Conservation (phyloP, 2,329 filamentous ascomycete species). For the Apiospora sp. region DNA sequence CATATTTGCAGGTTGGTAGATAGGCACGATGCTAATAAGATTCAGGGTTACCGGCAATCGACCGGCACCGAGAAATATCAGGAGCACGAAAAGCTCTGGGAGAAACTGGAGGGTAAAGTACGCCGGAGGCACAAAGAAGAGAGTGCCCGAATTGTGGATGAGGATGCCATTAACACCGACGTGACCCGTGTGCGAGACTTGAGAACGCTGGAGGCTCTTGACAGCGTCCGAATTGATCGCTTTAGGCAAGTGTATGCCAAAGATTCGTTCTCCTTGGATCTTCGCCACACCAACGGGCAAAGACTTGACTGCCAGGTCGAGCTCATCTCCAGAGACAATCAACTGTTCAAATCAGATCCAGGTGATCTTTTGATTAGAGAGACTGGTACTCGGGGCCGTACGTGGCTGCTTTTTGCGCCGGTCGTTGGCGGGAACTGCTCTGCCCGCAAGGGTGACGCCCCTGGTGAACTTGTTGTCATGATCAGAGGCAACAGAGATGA, state of each 20-base stretch:
- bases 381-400: constrained; percentile 74
- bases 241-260: constrained; percentile 85
- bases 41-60: constrained; percentile 66
- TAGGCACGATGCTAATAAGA: constrained; percentile 40
- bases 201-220: constrained; percentile 75
- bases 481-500: constrained; percentile 76
- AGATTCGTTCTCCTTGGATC: constrained; percentile 86
- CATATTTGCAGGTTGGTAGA: not conserved
- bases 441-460: constrained; percentile 75
- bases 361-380: constrained; percentile 95
- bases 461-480: constrained; percentile 84
- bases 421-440: constrained; percentile 78
- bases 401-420: constrained; percentile 91
- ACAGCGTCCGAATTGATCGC: constrained; percentile 76
- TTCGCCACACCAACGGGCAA: constrained; percentile 90
- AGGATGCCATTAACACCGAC: constrained; percentile 86
- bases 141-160: constrained; percentile 78
- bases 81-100: constrained; percentile 68
- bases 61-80: constrained; percentile 62
- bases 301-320: constrained; percentile 89
- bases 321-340: constrained; percentile 83
- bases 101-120: constrained; percentile 77
- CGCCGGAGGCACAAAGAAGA: constrained; percentile 79
- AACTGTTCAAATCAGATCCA: constrained; percentile 67
- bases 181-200: constrained; percentile 81